phyloP scores from a whole-genome alignment of 1,139 yeast genomes.

The Taiozyma sp. region DNA sequence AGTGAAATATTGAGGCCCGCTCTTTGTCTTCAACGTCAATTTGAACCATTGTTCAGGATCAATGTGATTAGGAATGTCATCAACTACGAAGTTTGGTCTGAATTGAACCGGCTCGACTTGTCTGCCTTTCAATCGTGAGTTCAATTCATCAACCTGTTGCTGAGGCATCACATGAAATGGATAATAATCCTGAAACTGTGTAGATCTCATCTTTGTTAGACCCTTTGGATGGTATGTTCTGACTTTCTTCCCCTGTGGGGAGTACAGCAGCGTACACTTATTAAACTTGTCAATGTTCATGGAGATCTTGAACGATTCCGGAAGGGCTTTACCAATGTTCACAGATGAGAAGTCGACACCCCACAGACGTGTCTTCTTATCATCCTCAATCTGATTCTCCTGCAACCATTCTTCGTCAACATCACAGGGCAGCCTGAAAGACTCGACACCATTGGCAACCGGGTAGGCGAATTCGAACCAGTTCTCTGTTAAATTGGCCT shows the following conservation, averaged over 20 bases:
- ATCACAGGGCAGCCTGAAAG: constrained; percentile 26
- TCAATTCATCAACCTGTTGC: constrained; percentile 30
- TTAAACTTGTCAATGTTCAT: constrained; percentile 15
- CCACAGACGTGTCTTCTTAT: constrained; percentile 22
- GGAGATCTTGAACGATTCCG: constrained; percentile 17
- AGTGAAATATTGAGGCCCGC: constrained; percentile 24
- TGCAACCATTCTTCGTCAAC: constrained; percentile 24
- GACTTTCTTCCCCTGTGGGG: constrained; percentile 31
- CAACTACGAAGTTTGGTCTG: constrained; percentile 37
- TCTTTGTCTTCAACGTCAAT: constrained; percentile 22
- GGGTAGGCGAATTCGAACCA: constrained; percentile 28
- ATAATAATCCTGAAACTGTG: constrained; percentile 39
- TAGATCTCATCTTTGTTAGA: constrained; percentile 13
- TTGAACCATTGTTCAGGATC: constrained; percentile 36
- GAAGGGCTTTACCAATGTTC: constrained; percentile 23
- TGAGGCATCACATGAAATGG: constrained; percentile 36
- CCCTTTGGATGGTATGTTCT: constrained; percentile 23
- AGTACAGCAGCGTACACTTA: constrained; percentile 26
- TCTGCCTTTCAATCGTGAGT: constrained; percentile 19
- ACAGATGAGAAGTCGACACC: constrained; percentile 20
- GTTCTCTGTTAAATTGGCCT: constrained; percentile 23
- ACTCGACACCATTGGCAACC: constrained; percentile 7
- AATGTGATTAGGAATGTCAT: constrained; percentile 28
- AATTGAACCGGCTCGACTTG: constrained; percentile 27
- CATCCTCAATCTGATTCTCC: constrained; percentile 7